Conservation (phyloP, 2,329 filamentous ascomycete genomes). For the Bertia moriformis region DNA sequence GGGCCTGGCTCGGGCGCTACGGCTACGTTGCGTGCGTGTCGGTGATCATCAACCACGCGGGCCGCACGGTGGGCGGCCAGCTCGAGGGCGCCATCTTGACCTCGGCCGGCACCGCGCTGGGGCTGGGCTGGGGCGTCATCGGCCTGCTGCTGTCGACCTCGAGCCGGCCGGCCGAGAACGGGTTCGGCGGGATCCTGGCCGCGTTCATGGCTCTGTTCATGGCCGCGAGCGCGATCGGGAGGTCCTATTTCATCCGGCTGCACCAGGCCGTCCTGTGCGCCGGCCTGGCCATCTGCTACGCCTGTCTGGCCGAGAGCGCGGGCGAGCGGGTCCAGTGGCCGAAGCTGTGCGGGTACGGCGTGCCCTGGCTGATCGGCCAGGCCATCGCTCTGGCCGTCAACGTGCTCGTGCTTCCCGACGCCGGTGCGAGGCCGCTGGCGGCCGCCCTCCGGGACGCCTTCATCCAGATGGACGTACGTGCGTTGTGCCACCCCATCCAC, state of each 20-base stretch:
- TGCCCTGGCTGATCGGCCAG: conserved; percentile 41
- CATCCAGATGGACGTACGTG: conserved; percentile 26
- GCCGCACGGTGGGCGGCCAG: conserved; percentile 38
- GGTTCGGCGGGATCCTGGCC: conserved; percentile 39
- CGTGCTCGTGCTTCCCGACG: conserved; percentile 32
- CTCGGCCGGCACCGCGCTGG: conserved; percentile 33
- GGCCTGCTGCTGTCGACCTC: conserved; percentile 37
- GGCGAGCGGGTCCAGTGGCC: conserved; percentile 25
- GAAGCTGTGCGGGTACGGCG: conserved; percentile 33
- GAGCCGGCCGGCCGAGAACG: conserved; percentile 24
- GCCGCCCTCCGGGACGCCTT: conserved; percentile 29
- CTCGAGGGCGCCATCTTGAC: conserved; percentile 38
- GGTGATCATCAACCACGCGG: conserved; percentile 41
- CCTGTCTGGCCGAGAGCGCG: conserved; percentile 33
- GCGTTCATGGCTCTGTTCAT: conserved; percentile 38
- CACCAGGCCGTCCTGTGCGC: conserved; percentile 39
- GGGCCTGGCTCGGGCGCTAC: conserved; percentile 35
- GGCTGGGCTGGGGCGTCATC: conserved; percentile 38
- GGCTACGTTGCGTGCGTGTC: conserved; percentile 41
- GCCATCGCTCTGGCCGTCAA: conserved; percentile 33
- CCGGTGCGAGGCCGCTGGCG: conserved; percentile 36
- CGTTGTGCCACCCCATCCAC: too few species aligned
- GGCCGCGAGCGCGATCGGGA: conserved; percentile 31
- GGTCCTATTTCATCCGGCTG: conserved; percentile 37
- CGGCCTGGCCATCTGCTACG: conserved; percentile 38